Evolutionary conservation across 2,329 filamentous ascomycete species (phyloP).

Genomic region (Endoconidiophora polonica): DNA sequence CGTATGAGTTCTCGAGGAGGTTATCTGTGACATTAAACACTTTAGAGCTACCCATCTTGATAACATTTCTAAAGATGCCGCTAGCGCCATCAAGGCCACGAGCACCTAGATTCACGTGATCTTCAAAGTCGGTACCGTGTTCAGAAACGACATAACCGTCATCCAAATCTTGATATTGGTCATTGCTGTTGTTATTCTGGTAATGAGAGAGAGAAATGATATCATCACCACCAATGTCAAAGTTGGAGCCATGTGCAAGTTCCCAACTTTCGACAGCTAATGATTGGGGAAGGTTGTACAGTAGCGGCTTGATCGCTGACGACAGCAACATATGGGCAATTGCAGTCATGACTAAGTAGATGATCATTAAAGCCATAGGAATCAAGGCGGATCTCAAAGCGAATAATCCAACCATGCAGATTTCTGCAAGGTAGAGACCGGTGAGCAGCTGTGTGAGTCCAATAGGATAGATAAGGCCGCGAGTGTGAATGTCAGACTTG

Average conservation of each 20-base stretch:
- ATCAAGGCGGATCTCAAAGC: slow-evolving; percentile 49
- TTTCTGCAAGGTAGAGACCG: slow-evolving; percentile 66
- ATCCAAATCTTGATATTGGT: slow-evolving; percentile 4
- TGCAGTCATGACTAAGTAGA: slow-evolving; percentile 57
- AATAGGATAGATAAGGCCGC: slow-evolving; percentile 74
- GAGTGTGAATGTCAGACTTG: slow-evolving; percentile 68
- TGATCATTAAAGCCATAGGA: slow-evolving; percentile 58
- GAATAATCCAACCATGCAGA: slow-evolving; percentile 76
- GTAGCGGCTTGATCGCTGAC: slow-evolving; percentile 55
- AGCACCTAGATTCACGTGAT: slow-evolving; percentile 15
- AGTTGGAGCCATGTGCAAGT: slow-evolving; percentile 3
- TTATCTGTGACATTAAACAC: slow-evolving; percentile 21
- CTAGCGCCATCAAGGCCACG: slow-evolving; percentile 25
- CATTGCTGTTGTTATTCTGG: background rate
- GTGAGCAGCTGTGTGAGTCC: slow-evolving; percentile 73
- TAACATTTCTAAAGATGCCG: slow-evolving; percentile 19
- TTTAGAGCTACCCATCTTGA: slow-evolving; percentile 17
- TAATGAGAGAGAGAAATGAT: slow-evolving; percentile 2
- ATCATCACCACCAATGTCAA: slow-evolving; percentile 13
- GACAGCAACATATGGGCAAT: slow-evolving; percentile 63
- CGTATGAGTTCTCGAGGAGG: background rate
- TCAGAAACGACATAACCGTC: slow-evolving; percentile 16
- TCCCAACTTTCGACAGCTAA: slow-evolving; percentile 30
- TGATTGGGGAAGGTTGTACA: slow-evolving; percentile 67
- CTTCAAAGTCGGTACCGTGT: slow-evolving; percentile 11